Base-by-base conservation (phyloP, 2,329 filamentous ascomycete species). In the Pseudocercospora pini-densiflorae region DNA sequence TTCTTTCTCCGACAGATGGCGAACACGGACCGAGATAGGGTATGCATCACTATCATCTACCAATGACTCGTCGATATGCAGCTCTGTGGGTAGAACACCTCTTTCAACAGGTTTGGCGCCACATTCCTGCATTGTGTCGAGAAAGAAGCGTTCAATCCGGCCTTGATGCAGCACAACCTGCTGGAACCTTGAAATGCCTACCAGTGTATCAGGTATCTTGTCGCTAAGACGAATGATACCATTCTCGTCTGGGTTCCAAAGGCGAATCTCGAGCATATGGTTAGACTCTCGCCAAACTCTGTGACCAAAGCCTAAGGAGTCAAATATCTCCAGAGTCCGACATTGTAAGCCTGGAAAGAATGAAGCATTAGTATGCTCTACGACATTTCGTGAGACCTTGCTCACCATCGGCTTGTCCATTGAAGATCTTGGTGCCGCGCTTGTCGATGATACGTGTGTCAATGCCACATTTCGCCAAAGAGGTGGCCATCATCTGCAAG, bases 161-260 rank as follows among this genome's bases (percentile, higher is more conserved):
- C 89, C 90, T 78, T 92, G 90, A 71, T 91, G 88, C 27, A 93
- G 76, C 1, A 90, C 86, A 82, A 65, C 80, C 88, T 85, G 88
- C 83, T 88, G 62, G 89, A 81, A 0, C 85, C 87, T n/a, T 14
- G 29, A 40, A 21, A 72, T 65, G 7, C 66, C 62, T 0, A 83
- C 81, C 40, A 86, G 85, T 0, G 85, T 89, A 74, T 91, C 88
- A 0, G 85, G 84, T 23, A 89, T 87, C 21, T 85, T 82, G 63
- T 87, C 87, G 21, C 81, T 86, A 31, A 88, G 84, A 43, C 79
- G 79, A 54, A 92, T 83, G 0, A 78, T 73, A 1, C 88, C 88
- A n/a, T 87, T 77, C 19, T 81, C 75, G 68, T 87, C 86, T 0
- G 89, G 89, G 66, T 90, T 90, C 80, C 80, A 82, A 58, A 81